Conservation (phyloP, 805 yeast species). For the Yamadazyma phyllophila region DNA sequence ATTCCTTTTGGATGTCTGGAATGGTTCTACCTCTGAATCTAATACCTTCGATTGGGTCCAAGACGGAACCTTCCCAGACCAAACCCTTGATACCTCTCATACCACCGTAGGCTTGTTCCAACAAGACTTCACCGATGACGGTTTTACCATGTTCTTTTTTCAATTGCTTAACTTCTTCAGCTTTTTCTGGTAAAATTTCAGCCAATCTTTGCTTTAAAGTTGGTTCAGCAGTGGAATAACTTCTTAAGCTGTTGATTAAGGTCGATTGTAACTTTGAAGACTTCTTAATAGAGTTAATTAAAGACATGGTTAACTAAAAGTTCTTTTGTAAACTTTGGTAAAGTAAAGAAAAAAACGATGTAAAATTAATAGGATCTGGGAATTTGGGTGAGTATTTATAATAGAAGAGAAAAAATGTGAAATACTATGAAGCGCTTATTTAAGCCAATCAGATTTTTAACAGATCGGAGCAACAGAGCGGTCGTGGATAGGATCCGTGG, state of each 20-base stretch:
- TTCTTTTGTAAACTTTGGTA: background rate
- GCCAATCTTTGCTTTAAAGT: slow-evolving; percentile 94
- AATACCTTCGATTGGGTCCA: slow-evolving; percentile 75
- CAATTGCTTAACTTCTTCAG: slow-evolving; percentile 85
- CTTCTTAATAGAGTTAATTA: slow-evolving; percentile 7
- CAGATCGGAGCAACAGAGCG: slow-evolving; percentile 10
- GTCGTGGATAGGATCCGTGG: slow-evolving; percentile 7
- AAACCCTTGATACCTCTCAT: slow-evolving; percentile 76
- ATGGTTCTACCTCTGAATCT: slow-evolving; percentile 77
- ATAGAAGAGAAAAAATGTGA: slow-evolving; percentile 1
- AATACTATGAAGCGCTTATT: slow-evolving; percentile 1
- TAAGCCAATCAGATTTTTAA: slow-evolving; percentile 11
- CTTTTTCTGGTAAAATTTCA: slow-evolving; percentile 85
- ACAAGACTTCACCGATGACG: slow-evolving; percentile 48
- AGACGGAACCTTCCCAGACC: slow-evolving; percentile 78
- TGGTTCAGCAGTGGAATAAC: slow-evolving; percentile 37
- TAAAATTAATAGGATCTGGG: background rate
- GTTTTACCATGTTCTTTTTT: slow-evolving; percentile 88
- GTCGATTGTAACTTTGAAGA: slow-evolving; percentile 9
- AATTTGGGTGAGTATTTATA: slow-evolving; percentile 5
- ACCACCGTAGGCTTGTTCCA: slow-evolving; percentile 59
- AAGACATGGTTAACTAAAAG: slow-evolving; percentile 7
- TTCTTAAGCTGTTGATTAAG: slow-evolving; percentile 19
- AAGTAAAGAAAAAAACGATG: background rate
- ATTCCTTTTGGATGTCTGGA: slow-evolving; percentile 61